phyloP scores from a whole-genome alignment of 2,329 filamentous ascomycete genomes.

The Neopestalotiopsis sp. region DNA sequence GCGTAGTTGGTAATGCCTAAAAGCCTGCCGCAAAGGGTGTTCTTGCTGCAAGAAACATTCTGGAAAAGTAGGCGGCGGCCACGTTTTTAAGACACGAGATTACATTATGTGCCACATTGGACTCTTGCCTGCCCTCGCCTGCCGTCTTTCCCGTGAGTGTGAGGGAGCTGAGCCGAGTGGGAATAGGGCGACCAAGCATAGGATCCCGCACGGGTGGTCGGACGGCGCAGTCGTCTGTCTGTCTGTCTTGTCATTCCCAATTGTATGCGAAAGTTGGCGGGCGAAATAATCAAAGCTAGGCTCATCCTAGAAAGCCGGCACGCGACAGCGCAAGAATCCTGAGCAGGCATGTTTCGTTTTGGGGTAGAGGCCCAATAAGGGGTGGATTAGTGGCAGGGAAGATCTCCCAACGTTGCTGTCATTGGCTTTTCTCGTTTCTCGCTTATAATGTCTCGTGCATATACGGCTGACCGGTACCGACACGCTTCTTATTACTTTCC shows the following conservation, averaged over 20 bases:
- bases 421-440: neutral
- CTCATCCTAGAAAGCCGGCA: neutral
- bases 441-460: neutral
- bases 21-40: neutral
- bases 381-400: neutral
- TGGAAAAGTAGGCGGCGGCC: slow-evolving; percentile 1
- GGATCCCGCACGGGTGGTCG: neutral
- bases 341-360: neutral
- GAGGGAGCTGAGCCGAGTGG: neutral
- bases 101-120: neutral
- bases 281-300: neutral
- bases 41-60: neutral
- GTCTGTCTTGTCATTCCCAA: neutral
- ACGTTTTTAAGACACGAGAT: neutral
- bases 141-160: neutral
- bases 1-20: neutral
- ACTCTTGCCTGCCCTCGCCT: neutral
- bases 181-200: neutral
- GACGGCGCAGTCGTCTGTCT: neutral
- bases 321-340: neutral
- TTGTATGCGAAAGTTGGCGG: neutral
- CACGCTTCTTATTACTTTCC: neutral
- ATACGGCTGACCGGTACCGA: neutral
- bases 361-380: neutral
- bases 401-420: neutral